Evolutionary conservation across 2,329 filamentous ascomycete species (phyloP).

Genomic region (Teratosphaeria nubilosa): DNA sequence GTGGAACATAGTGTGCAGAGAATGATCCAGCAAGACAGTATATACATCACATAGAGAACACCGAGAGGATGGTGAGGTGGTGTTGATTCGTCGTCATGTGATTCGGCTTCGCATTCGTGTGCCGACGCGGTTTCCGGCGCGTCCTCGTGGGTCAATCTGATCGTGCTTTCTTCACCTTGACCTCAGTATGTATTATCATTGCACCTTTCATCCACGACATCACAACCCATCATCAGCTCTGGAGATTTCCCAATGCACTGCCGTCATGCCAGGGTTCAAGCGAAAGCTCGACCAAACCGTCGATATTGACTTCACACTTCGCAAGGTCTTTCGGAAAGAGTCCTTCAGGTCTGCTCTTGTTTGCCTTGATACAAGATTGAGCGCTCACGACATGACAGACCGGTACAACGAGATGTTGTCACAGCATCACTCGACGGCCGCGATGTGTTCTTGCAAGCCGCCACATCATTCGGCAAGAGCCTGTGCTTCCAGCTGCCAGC

Average conservation of each 20-base stretch:
- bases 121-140: neutral
- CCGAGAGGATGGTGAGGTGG: neutral
- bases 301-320: constrained; percentile 29
- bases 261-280: constrained; percentile 16
- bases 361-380: neutral
- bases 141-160: neutral
- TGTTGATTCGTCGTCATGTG: neutral
- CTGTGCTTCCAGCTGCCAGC: constrained; percentile 88
- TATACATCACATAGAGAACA: neutral
- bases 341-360: constrained; percentile 20
- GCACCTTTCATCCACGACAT: neutral
- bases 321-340: constrained; percentile 26
- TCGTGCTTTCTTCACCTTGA: neutral
- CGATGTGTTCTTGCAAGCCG: constrained; percentile 90
- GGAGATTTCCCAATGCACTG: neutral
- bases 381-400: constrained; percentile 39
- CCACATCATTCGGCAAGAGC: constrained; percentile 85
- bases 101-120: neutral
- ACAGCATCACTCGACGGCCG: constrained; percentile 66
- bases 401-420: constrained; percentile 81
- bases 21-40: neutral
- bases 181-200: neutral
- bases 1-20: neutral
- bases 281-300: constrained; percentile 19
- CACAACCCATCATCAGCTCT: neutral